Evolutionary conservation across 345 rosid species (phyloP).

Genomic region (Camelina laxa): DNA sequence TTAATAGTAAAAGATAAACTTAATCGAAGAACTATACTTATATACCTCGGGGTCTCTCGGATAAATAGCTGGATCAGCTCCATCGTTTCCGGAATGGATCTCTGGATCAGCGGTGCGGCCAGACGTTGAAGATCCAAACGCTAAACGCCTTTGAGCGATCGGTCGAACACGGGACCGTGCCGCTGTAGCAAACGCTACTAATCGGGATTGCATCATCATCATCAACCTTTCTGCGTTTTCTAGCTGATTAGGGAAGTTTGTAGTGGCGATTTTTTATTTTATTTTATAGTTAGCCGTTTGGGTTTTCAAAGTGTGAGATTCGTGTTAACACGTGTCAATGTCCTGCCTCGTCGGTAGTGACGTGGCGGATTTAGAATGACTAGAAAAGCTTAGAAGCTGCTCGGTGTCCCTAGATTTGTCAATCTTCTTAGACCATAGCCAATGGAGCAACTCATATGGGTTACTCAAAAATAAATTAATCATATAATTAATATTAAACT

Average conservation of each 20-base stretch:
- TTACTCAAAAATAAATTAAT: too few relatives aligned
- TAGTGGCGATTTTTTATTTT: not conserved
- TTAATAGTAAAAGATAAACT: too few relatives aligned
- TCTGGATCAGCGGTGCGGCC: constrained; percentile 57
- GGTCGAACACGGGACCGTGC: constrained; percentile 25
- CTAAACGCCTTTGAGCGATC: constrained; percentile 35
- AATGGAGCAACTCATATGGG: too few relatives aligned
- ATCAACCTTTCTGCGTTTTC: not conserved
- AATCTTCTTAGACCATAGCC: too few relatives aligned
- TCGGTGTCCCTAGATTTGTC: constrained; percentile 26
- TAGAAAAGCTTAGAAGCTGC: constrained; percentile 36
- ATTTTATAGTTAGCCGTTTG: not conserved
- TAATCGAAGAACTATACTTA: not conserved
- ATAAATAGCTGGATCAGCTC: constrained; percentile 51
- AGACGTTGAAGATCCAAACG: constrained; percentile 38
- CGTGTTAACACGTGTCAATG: constrained; percentile 24
- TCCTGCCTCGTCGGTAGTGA: not conserved
- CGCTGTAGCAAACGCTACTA: constrained; percentile 45
- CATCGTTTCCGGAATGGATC: constrained; percentile 47
- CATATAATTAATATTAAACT: too few relatives aligned
- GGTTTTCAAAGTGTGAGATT: not conserved
- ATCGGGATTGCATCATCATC: constrained; percentile 50
- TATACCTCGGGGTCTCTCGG: constrained; percentile 55
- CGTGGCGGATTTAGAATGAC: constrained; percentile 23
- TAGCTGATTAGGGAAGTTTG: not conserved